Evolutionary conservation across 257 asterid genomes (phyloP), one percentile per base, ranked within the genome.

Genomic region (Asclepias syriaca): DNA sequence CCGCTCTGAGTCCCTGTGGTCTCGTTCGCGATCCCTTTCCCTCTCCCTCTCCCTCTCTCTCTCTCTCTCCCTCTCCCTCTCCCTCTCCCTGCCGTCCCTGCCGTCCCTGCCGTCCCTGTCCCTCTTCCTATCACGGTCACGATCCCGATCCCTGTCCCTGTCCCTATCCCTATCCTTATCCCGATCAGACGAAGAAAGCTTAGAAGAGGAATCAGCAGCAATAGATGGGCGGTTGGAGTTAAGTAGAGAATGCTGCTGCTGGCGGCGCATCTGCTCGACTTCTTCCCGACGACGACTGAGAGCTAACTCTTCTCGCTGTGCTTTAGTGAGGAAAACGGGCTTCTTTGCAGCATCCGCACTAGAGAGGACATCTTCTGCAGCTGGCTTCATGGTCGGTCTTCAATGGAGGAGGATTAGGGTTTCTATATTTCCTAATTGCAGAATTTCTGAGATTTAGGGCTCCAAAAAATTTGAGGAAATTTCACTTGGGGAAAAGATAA

Each of bases 311-410:
- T 85, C 85, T n/a, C 93, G 90, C 86, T 89, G 87, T 71, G 82
- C 88, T 70, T 83, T 89, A 56, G 96, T 84, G 72, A 89, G 91
- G 53, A 88, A 90, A 22, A 89, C 86, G 0, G 92, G 96, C 76
- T 90, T 89, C 80, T 79, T 86, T 11, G 72, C 49, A 46, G 74
- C 76, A 65, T 82, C 90, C 19, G 70, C 45, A 51, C 77, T 78
- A 11, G 79, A 67, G 3, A 72, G 8, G 8, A 29, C 76, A 43
- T 74, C 84, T 65, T 69, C 87, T 3, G 63, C 57, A 21, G 85
- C 69, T 19, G 88, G 81, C 71, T 81, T 83, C 84, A 37, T 75
- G 46, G 66, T 58, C 6, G 8, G 69, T 45, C 21, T 16, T 51
- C 48, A 65, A 22, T 68, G 43, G 32, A 68, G 43, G 49, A 68